Percentiles rank a stretch among this genome's conserved stretches.
These are phyloP conservation scores for Austroboletus niveus DNA, from an alignment of 1,284 basidiomycete genomes.

Conservation along the genomic window DNA sequence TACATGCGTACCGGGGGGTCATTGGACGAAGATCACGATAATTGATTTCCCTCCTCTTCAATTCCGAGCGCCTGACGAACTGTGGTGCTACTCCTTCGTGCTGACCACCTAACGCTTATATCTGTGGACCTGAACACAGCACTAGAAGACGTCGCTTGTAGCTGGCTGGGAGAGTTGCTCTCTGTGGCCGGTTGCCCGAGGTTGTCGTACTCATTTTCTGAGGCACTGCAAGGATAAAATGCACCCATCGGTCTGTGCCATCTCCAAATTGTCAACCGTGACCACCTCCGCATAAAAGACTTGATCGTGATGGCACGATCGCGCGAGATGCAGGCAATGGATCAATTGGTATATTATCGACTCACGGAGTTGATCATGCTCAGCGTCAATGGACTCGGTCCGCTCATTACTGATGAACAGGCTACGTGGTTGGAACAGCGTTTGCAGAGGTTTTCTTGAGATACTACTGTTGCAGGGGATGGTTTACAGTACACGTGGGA, in stretches of 20 bases:
- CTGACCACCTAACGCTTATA: constrained; percentile 3
- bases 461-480: constrained; percentile 9
- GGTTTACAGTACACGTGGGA: constrained; percentile 13
- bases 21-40: constrained; percentile 4
- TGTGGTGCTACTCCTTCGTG: neutral
- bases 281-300: constrained; percentile 3
- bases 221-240: neutral
- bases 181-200: constrained; percentile 7
- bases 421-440: constrained; percentile 11
- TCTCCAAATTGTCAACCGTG: constrained; percentile 10
- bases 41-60: constrained; percentile 1
- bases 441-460: constrained; percentile 10
- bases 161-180: constrained; percentile 12
- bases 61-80: neutral
- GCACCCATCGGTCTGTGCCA: neutral
- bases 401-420: constrained; percentile 6
- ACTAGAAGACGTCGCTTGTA: constrained; percentile 11
- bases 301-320: constrained; percentile 7
- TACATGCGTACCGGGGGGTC: neutral
- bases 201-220: constrained; percentile 6
- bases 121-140: neutral
- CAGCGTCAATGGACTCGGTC: constrained; percentile 8
- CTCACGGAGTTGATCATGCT: constrained; percentile 5
- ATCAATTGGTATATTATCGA: neutral
- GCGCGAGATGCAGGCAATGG: constrained; percentile 5